These are phyloP conservation scores for Wickerhamomyces sydowiorum DNA, from an alignment of 805 yeast genomes.

Conservation along the genomic window DNA sequence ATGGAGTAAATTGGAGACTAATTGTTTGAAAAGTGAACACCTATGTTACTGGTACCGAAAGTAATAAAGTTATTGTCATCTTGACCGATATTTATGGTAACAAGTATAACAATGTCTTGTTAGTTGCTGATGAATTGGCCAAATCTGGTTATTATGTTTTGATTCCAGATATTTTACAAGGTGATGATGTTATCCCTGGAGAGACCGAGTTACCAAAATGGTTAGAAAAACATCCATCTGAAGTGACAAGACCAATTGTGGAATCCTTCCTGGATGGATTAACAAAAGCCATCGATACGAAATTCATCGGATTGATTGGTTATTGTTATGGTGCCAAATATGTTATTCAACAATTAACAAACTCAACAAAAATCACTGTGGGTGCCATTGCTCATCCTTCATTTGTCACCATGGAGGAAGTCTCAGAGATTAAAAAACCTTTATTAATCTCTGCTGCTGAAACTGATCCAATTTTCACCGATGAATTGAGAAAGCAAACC, in stretches of 20 bases:
- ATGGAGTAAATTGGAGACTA: not conserved
- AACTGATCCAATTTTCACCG: slow-evolving; percentile 55
- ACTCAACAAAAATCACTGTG: slow-evolving; percentile 37
- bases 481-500: slow-evolving; percentile 56
- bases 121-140: slow-evolving; percentile 66
- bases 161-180: slow-evolving; percentile 69
- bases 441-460: slow-evolving; percentile 72
- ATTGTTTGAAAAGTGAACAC: slow-evolving; percentile 22
- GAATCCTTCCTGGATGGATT: slow-evolving; percentile 40
- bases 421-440: slow-evolving; percentile 46
- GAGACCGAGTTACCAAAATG: slow-evolving; percentile 34
- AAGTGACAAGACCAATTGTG: slow-evolving; percentile 42
- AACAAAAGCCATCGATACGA: slow-evolving; percentile 37
- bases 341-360: slow-evolving; percentile 45
- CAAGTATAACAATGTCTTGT: slow-evolving; percentile 46
- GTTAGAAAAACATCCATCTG: slow-evolving; percentile 47
- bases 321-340: slow-evolving; percentile 84
- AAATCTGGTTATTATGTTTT: slow-evolving; percentile 56
- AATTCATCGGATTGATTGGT: slow-evolving; percentile 57
- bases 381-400: slow-evolving; percentile 88
- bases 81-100: slow-evolving; percentile 69
- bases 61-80: slow-evolving; percentile 50
- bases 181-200: slow-evolving; percentile 33
- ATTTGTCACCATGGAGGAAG: slow-evolving; percentile 57
- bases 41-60: slow-evolving; percentile 41